Conservation (phyloP, 805 yeast species). For the Teunomyces barrocoloradensis region DNA sequence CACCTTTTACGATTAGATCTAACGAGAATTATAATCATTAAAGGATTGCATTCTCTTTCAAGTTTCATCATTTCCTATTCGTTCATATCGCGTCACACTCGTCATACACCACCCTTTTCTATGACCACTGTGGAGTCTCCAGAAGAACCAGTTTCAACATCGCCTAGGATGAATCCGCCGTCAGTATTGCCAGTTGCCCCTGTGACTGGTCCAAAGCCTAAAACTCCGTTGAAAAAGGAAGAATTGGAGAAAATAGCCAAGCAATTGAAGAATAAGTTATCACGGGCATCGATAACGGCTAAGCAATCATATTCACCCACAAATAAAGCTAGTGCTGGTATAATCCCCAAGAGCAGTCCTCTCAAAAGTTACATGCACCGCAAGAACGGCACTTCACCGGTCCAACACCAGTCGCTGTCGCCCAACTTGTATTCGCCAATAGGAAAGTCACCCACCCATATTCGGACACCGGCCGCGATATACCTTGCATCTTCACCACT, state of each 20-base stretch:
- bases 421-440: constrained; percentile 37
- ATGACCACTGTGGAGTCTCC: constrained; percentile 3
- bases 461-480: constrained; percentile 33
- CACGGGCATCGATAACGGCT: constrained; percentile 45
- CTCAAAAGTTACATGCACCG: constrained; percentile 29
- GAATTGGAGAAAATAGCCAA: constrained; percentile 45
- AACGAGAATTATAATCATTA: too few species aligned
- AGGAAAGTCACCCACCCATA: constrained; percentile 40
- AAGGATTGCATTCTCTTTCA: too few species aligned
- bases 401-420: constrained; percentile 24
- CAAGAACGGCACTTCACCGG: constrained; percentile 22
- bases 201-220: constrained; percentile 15
- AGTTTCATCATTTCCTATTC: too few species aligned
- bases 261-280: constrained; percentile 39
- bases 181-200: constrained; percentile 6
- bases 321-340: constrained; percentile 6
- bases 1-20: neutral
- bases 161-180: neutral
- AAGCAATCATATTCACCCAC: constrained; percentile 28
- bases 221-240: constrained; percentile 41
- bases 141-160: constrained; percentile 1
- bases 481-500: constrained; percentile 36
- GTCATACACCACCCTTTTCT: neutral
- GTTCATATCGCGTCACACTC: too few species aligned
- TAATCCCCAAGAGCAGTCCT: constrained; percentile 25